Percentiles rank a stretch among this genome's conserved stretches.
These are phyloP conservation scores for Gaeumannomyces sp. DNA, from an alignment of 2,329 filamentous ascomycete species.

Conservation along the genomic window DNA sequence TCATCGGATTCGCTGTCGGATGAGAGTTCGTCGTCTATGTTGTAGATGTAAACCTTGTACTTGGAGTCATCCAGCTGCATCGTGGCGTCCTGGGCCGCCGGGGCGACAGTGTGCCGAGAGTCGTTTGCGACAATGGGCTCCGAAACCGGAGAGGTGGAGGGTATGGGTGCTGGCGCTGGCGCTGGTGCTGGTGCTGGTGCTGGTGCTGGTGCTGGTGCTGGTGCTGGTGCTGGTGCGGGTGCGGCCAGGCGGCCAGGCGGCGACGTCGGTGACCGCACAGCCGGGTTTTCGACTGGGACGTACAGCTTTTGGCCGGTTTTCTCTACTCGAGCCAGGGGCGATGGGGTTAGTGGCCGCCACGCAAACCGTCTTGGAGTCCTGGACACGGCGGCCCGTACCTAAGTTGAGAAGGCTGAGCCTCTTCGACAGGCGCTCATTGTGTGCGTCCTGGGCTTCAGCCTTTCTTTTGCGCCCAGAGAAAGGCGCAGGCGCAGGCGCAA, in stretches of 20 bases:
- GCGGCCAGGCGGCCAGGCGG: background rate
- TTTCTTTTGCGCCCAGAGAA: slow-evolving; percentile 48
- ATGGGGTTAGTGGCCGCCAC: too few species aligned
- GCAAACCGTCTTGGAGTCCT: too few species aligned
- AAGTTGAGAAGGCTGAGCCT: slow-evolving; percentile 75
- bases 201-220: slow-evolving; percentile 13
- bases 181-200: background rate
- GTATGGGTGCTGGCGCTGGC: background rate
- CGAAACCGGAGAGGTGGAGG: background rate
- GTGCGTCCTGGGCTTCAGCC: slow-evolving; percentile 44
- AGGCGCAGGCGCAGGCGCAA: slow-evolving; percentile 6
- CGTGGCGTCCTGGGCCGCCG: slow-evolving; percentile 37
- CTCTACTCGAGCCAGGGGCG: slow-evolving; percentile 34
- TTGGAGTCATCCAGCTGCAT: slow-evolving; percentile 88
- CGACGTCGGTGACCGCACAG: too few species aligned
- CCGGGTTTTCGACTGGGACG: slow-evolving; percentile 51
- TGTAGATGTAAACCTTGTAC: slow-evolving; percentile 83
- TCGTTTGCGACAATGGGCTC: background rate
- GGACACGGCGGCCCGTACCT: slow-evolving; percentile 46
- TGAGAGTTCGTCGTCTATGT: slow-evolving; percentile 81
- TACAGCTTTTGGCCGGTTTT: slow-evolving; percentile 58
- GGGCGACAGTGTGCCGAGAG: too few species aligned
- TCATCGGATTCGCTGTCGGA: slow-evolving; percentile 44
- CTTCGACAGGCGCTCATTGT: slow-evolving; percentile 75
- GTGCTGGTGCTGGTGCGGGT: background rate